Conservation (phyloP, 768 basidiomycete species). For the Termitomyces bulborhizus region DNA sequence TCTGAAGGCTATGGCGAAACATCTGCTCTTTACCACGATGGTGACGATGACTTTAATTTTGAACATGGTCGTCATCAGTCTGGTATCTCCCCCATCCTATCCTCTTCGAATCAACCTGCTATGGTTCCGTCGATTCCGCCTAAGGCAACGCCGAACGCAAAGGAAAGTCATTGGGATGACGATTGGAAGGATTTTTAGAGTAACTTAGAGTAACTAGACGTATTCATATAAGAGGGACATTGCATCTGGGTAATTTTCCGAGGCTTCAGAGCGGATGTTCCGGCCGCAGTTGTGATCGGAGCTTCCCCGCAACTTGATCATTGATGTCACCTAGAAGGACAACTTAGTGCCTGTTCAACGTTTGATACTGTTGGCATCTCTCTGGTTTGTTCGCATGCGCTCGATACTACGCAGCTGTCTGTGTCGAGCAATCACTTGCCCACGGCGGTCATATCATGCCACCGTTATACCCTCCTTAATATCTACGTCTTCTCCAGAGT, state of each 20-base stretch:
- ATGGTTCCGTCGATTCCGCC: constrained; percentile 2
- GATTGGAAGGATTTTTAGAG: constrained; percentile 79
- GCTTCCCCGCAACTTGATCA: constrained; percentile 10
- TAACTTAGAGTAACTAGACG: neutral
- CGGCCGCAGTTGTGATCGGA: constrained; percentile 15
- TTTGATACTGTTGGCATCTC: neutral
- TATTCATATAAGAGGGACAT: neutral
- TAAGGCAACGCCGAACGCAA: constrained; percentile 17
- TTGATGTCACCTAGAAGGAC: neutral
- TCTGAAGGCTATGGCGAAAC: constrained; percentile 45
- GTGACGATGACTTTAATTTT: constrained; percentile 59
- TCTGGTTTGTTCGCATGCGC: constrained; percentile 11
- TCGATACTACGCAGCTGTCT: constrained; percentile 14
- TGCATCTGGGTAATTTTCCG: neutral
- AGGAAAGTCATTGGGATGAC: constrained; percentile 64
- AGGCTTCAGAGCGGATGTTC: neutral
- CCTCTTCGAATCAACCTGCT: constrained; percentile 6
- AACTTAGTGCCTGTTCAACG: neutral
- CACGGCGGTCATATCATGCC: constrained; percentile 53
- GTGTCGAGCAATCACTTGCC: constrained; percentile 5
- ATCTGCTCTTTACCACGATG: constrained; percentile 57
- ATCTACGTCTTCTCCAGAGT: constrained; percentile 67
- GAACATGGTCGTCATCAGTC: constrained; percentile 24
- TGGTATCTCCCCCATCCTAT: constrained; percentile 13
- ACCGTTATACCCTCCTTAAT: constrained; percentile 68